Conservation (phyloP, 257 asterid genomes). For the Forsythia suspensa region DNA sequence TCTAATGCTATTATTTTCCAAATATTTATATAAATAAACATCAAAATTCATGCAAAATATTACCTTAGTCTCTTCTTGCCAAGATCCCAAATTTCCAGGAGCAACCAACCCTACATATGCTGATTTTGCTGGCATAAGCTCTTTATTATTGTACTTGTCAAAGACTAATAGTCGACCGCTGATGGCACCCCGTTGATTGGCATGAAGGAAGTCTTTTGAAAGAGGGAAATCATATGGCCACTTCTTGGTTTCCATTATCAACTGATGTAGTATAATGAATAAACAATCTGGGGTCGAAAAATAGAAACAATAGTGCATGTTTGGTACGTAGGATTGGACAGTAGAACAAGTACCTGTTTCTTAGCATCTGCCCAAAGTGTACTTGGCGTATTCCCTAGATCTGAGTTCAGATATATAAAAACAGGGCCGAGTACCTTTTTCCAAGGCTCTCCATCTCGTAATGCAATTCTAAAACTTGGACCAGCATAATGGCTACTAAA, state of each 20-base stretch:
- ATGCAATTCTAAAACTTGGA: slow-evolving; percentile 26
- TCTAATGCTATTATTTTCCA: not conserved
- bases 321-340: not conserved
- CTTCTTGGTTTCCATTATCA: slow-evolving; percentile 43
- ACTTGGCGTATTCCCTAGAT: slow-evolving; percentile 15
- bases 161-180: slow-evolving; percentile 53
- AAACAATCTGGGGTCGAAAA: not conserved
- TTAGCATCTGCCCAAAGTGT: slow-evolving; percentile 69
- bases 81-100: slow-evolving; percentile 66
- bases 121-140: slow-evolving; percentile 36
- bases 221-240: slow-evolving; percentile 85
- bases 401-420: slow-evolving; percentile 59
- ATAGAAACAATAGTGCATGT: too few relatives aligned
- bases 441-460: slow-evolving; percentile 56
- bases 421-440: slow-evolving; percentile 69
- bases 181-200: slow-evolving; percentile 55
- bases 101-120: slow-evolving; percentile 74
- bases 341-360: slow-evolving; percentile 39
- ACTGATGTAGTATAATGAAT: slow-evolving; percentile 16
- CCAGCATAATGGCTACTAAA: slow-evolving; percentile 62
- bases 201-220: slow-evolving; percentile 49
- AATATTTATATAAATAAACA: not conserved
- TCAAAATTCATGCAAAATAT: not conserved
- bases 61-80: slow-evolving; percentile 73
- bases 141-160: slow-evolving; percentile 41